Percentiles rank a stretch among this genome's conserved stretches.
phyloP scores from a whole-genome alignment of 345 rosid species.

The Cardiospermum halicacabum region DNA sequence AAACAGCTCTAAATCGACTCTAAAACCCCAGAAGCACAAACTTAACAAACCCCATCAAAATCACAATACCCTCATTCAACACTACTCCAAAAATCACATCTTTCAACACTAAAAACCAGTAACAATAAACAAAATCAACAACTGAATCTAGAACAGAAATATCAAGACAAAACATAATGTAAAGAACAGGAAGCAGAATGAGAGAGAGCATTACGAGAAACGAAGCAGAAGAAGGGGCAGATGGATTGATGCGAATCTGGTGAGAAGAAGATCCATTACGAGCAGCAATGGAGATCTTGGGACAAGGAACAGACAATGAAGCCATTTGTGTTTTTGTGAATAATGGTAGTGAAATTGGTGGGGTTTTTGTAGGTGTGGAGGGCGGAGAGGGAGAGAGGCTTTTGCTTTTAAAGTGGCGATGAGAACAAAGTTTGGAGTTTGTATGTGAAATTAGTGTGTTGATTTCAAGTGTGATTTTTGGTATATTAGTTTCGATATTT shows the following conservation, averaged over 20 bases:
- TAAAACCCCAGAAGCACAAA: neutral
- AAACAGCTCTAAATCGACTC: neutral
- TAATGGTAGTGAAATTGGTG: no score
- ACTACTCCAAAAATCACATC: no score
- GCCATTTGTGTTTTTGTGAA: conserved; percentile 36
- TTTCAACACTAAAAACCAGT: no score
- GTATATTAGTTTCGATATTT: conserved; percentile 14
- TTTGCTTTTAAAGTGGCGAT: conserved; percentile 26
- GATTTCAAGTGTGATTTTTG: neutral
- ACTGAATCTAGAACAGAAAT: no score
- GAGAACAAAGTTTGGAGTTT: conserved; percentile 18
- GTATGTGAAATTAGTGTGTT: neutral
- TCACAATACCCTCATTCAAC: no score
- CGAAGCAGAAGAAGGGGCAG: no score
- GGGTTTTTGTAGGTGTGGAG: no score
- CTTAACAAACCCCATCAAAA: no score
- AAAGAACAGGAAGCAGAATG: neutral
- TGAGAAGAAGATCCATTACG: conserved; percentile 34
- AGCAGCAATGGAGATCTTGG: conserved; percentile 48
- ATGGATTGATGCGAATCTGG: conserved; percentile 17
- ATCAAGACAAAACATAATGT: neutral
- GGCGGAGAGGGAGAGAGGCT: conserved; percentile 3
- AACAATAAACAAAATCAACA: no score
- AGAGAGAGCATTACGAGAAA: no score
- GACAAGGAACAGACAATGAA: conserved; percentile 52